phyloP scores from a whole-genome alignment of 2,329 filamentous ascomycete genomes.

The Drechslerella stenobrocha region DNA sequence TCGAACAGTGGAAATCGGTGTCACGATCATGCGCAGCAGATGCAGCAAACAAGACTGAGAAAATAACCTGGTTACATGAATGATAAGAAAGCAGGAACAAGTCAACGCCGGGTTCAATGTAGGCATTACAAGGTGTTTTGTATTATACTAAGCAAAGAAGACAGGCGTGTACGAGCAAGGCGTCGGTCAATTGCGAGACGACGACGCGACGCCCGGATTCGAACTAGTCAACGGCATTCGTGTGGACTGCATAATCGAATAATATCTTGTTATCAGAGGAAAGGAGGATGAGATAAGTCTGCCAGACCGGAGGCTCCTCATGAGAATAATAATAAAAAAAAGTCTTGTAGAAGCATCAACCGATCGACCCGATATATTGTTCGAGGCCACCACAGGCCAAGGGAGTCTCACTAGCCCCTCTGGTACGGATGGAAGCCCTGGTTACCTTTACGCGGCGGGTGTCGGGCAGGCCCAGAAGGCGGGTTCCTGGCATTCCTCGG shows the following conservation, averaged over 20 bases:
- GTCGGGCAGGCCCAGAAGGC: constrained; percentile 28
- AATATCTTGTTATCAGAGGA: neutral
- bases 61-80: constrained; percentile 5
- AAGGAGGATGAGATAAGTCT: neutral
- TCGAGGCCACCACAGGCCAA: no score
- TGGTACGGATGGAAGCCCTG: constrained; percentile 45
- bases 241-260: no score
- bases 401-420: constrained; percentile 25
- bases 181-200: no score
- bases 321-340: no score
- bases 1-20: neutral
- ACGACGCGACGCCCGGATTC: no score
- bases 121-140: constrained; percentile 17
- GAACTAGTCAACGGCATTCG: no score
- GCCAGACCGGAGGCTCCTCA: no score
- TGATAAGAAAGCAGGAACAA: neutral
- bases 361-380: no score
- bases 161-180: no score
- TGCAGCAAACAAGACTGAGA: neutral
- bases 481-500: constrained; percentile 75
- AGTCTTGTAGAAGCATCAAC: no score
- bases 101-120: constrained; percentile 17
- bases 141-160: no score
- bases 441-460: constrained; percentile 13
- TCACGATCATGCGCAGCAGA: neutral